Evolutionary conservation across 202 grass and related monocot species (phyloP).

Genomic region (Brachypodium distachyon): DNA sequence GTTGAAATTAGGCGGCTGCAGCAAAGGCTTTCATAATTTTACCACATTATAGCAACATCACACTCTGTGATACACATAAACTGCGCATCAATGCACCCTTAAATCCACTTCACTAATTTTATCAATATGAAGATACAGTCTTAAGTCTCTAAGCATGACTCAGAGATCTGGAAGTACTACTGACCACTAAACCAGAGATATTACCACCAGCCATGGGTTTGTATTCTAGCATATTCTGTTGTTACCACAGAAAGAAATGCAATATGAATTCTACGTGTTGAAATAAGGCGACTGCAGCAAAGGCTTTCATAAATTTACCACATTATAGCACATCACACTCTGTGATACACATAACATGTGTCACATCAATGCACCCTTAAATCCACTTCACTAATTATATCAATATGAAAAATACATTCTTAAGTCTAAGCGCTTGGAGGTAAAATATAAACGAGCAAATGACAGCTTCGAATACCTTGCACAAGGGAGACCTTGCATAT

Average conservation of each 20-base stretch:
- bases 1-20: background rate
- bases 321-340: background rate
- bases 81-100: background rate
- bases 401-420: background rate
- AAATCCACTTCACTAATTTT: background rate
- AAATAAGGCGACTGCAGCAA: background rate
- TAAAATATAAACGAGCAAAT: background rate
- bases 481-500: slow-evolving; percentile 45
- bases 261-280: background rate
- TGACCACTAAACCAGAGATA: background rate
- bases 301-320: background rate
- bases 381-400: background rate
- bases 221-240: background rate
- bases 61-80: background rate
- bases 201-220: background rate
- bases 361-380: background rate
- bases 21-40: background rate
- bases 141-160: background rate
- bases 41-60: background rate
- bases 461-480: slow-evolving; percentile 50
- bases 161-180: background rate
- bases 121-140: background rate
- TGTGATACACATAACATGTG: background rate
- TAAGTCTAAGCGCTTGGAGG: background rate
- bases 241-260: background rate